phyloP scores from a whole-genome alignment of 179 eudicot species.

The Beta corolliflora region DNA sequence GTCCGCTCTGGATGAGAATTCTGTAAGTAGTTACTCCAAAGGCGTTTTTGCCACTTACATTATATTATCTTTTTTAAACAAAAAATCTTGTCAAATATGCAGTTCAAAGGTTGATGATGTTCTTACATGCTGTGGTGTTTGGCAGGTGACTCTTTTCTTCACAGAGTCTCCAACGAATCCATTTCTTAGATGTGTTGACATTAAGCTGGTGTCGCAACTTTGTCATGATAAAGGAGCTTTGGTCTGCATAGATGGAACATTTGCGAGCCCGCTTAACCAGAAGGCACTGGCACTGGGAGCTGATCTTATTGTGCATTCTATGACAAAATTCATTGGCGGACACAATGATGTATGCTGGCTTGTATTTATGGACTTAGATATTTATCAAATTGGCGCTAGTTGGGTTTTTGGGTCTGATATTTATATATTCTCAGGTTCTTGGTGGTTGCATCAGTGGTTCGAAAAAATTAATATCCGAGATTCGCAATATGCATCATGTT shows the following conservation, averaged over 20 bases:
- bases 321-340: conserved; percentile 84
- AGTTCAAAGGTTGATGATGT: neutral
- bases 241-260: conserved; percentile 92
- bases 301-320: conserved; percentile 86
- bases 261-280: conserved; percentile 96
- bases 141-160: conserved; percentile 88
- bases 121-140: neutral
- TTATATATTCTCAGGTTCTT: conserved; percentile 57
- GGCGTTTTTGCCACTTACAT: neutral
- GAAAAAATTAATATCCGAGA: conserved; percentile 50
- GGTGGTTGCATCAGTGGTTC: conserved; percentile 92
- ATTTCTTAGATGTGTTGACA: conserved; percentile 93
- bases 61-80: neutral
- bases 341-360: conserved; percentile 82
- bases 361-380: neutral
- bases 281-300: conserved; percentile 95
- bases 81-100: neutral
- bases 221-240: conserved; percentile 91
- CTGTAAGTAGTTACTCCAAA: conserved; percentile 43
- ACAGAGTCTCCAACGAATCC: conserved; percentile 99
- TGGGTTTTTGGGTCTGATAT: neutral
- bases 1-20: conserved; percentile 71
- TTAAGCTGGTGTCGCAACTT: conserved; percentile 85
- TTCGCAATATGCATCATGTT: conserved; percentile 84
- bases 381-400: neutral